Base-by-base conservation (phyloP, 768 basidiomycete species). In the Termitomyces sp. region DNA sequence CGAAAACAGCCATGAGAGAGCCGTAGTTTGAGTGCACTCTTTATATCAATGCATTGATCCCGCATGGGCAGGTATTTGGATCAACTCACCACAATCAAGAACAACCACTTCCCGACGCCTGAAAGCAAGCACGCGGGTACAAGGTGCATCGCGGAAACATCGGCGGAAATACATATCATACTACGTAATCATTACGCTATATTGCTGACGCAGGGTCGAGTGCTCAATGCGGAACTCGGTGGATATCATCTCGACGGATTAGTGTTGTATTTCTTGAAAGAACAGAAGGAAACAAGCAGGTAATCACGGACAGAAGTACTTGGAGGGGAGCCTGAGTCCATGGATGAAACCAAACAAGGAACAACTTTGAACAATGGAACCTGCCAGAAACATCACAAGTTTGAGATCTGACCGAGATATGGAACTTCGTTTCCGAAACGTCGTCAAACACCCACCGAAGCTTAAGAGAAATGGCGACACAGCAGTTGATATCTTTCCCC, bases 161-260 rank as follows among this genome's bases (percentile, higher is more conserved):
- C 61, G 61, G 55, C 55, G 53, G 51, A 46, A 35, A 7, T 44
- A 26, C 36, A 40, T 36, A 43, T 3, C 4, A 50, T 6, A 54
- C 58, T 14, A 57, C 58, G 58, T 59, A 62, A 62, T 54, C 47
- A 62, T 62, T 50, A 62, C 53, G 56, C 46, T 20, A 43, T 32
- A 26, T 9, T 9, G 35, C 33, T 59, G 55, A 38, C 58, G 59
- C 58, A 62, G 30, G 26, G 6, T 46, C 43, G 53, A 33, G 6
- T 32, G 38, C 16, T 33, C 54, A 26, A 38, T 24, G 20, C 8
- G 56, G 28, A 40, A 22, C 20, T 38, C 28, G 14, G 52, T 42
- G 51, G 40, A 42, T 43, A 28, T 5, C 10, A 16, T 32, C 13
- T 50, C 46, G 38, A 50, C 40, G n/a, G 24, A 8, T 22, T 10